These are phyloP conservation scores for Papiliotrema nemorosa DNA, from an alignment of 1,284 basidiomycete genomes.

Conservation along the genomic window DNA sequence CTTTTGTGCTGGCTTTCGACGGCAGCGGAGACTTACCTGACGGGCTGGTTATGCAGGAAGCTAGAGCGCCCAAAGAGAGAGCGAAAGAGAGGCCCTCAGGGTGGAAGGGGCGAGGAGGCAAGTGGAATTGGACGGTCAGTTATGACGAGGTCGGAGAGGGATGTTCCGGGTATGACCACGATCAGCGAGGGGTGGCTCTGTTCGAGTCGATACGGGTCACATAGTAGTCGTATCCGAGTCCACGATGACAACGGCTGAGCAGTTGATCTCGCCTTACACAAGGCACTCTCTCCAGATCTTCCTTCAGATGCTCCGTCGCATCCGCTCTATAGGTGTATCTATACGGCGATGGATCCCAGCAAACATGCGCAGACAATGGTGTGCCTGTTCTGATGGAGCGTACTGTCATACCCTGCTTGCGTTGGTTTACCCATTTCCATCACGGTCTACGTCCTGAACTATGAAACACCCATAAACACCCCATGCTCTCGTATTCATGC, in stretches of 20 bases:
- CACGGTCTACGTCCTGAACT: too few relatives aligned
- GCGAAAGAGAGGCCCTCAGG: constrained; percentile 18
- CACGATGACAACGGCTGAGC: background rate
- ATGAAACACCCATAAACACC: too few relatives aligned
- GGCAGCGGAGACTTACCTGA: constrained; percentile 18
- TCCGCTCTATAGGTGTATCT: too few relatives aligned
- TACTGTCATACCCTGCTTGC: too few relatives aligned
- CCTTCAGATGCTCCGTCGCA: too few relatives aligned
- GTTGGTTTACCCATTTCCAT: too few relatives aligned
- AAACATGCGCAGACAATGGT: too few relatives aligned
- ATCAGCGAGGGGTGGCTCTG: constrained; percentile 22
- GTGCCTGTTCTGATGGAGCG: too few relatives aligned
- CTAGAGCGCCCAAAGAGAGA: constrained; percentile 12
- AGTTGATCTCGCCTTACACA: background rate
- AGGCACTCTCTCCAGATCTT: too few relatives aligned
- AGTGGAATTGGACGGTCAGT: constrained; percentile 34
- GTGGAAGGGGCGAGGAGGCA: constrained; percentile 33
- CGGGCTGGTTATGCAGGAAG: constrained; percentile 17
- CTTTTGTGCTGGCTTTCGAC: constrained; percentile 46
- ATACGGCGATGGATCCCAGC: too few relatives aligned
- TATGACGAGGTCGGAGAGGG: constrained; percentile 25
- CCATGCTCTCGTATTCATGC: too few relatives aligned
- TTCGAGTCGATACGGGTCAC: constrained; percentile 21
- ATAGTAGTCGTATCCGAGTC: background rate
- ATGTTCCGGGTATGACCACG: constrained; percentile 37